Percentiles rank a stretch among this genome's conserved stretches.
phyloP scores from a whole-genome alignment of 768 basidiomycete genomes.

The Amyloporia xantha region DNA sequence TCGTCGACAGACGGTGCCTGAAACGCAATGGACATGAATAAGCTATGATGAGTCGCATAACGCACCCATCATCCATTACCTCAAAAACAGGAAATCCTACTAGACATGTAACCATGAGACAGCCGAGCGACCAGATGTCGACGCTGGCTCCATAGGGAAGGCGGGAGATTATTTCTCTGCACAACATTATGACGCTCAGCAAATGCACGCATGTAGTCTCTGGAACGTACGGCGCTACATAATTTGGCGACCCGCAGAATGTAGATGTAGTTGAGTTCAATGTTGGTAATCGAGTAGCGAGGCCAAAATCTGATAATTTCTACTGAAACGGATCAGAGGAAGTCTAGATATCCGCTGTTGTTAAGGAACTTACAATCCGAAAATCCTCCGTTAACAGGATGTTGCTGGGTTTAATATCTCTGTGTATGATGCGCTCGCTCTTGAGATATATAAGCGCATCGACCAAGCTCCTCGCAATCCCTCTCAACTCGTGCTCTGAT shows the following conservation, averaged over 20 bases:
- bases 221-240: conserved; percentile 35
- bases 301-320: conserved; percentile 41
- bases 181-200: neutral
- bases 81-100: conserved; percentile 29
- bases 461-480: conserved; percentile 32
- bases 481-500: conserved; percentile 30
- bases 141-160: conserved; percentile 28
- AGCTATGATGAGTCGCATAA: no score
- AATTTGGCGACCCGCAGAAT: conserved; percentile 22
- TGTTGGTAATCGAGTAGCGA: conserved; percentile 26
- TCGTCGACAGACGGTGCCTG: conserved; percentile 18
- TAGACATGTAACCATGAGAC: conserved; percentile 32
- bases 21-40: conserved; percentile 1
- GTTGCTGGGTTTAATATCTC: conserved; percentile 34
- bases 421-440: conserved; percentile 37
- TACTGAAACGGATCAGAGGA: no score
- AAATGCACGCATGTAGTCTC: neutral
- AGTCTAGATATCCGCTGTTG: no score
- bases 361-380: conserved; percentile 27
- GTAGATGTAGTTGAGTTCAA: conserved; percentile 15
- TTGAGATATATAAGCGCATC: conserved; percentile 39
- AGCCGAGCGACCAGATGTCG: conserved; percentile 46
- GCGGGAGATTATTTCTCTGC: conserved; percentile 35
- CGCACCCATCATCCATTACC: no score
- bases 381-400: conserved; percentile 35